Evolutionary conservation across 805 yeast species (phyloP).

Genomic region (Wickerhamiella sorbophila): DNA sequence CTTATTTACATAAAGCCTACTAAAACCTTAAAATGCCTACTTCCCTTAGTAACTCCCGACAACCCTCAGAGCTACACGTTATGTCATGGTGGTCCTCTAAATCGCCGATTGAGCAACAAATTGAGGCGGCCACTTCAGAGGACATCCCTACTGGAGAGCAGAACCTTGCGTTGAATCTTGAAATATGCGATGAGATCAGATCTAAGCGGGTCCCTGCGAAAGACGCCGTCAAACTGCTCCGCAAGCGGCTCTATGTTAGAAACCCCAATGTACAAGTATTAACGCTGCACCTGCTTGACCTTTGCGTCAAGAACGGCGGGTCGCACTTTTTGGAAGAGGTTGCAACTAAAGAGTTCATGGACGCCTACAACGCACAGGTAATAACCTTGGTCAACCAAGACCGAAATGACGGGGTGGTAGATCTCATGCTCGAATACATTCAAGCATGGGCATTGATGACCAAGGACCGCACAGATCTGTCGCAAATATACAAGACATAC

Average conservation of each 20-base stretch:
- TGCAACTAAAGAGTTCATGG: constrained; percentile 75
- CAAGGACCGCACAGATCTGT: constrained; percentile 47
- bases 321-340: constrained; percentile 66
- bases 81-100: constrained; percentile 28
- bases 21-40: no score
- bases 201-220: constrained; percentile 65
- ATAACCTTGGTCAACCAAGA: constrained; percentile 27
- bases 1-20: no score
- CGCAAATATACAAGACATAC: constrained; percentile 50
- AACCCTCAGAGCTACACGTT: background rate
- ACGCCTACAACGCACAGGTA: constrained; percentile 57
- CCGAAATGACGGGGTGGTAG: constrained; percentile 40
- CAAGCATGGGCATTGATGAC: constrained; percentile 72
- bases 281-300: constrained; percentile 62
- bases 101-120: constrained; percentile 40
- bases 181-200: constrained; percentile 74
- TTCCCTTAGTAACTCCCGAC: background rate
- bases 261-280: constrained; percentile 75
- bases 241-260: constrained; percentile 51
- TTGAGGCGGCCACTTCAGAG: constrained; percentile 71
- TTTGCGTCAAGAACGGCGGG: constrained; percentile 89
- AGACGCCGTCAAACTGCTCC: constrained; percentile 74
- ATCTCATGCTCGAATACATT: constrained; percentile 44
- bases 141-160: constrained; percentile 85
- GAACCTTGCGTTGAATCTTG: constrained; percentile 57